Evolutionary conservation across 257 asterid species (phyloP), one percentile per base, ranked within the genome.

Genomic region (Haberlea rhodopensis): DNA sequence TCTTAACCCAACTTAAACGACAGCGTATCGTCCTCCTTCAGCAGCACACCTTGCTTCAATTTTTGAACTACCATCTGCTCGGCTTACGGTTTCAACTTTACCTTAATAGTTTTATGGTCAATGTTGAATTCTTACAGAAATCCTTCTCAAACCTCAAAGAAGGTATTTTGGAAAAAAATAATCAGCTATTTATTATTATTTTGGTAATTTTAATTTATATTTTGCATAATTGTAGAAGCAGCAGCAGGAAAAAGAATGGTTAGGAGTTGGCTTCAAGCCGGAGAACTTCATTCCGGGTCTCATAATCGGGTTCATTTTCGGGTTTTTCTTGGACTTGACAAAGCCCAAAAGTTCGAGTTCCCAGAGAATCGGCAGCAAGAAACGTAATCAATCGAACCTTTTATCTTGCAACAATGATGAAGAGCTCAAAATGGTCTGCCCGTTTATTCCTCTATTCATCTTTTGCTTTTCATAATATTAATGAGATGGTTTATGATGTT

Each of bases 271-370:
- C 78, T 92, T 92, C 88, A 84, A 69, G 96, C 85, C 96, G 27
- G 97, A 85, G 65, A 89, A 92, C 57, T 92, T 92, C 82, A 70
- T 92, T 7, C 99, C 99, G 19, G 99, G 99, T 45, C 81, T 92
- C 10, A 75, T 89, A 37, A 92, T 89, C 34, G 99, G 99, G 29
- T 89, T 92, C 81, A 70, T 92, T n/a, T n/a, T n/a, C n/a, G n/a
- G n/a, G n/a, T n/a, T n/a, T n/a, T n/a, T 92, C 21, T 66, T 85
- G 70, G 95, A 92, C 75, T 71, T 87, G 49, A 8, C 96, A 0
- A 87, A 82, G 75, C 79, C 83, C 68, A 84, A 70, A 62, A 69
- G 19, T 72, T 65, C 79, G 43, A 34, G 25, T 40, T 70, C 75
- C 66, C 69, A 58, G 65, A 85, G 73, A 60, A 58, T 67, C 73